Conservation (phyloP, 2,329 filamentous ascomycete genomes). For the Blumeria graminis region DNA sequence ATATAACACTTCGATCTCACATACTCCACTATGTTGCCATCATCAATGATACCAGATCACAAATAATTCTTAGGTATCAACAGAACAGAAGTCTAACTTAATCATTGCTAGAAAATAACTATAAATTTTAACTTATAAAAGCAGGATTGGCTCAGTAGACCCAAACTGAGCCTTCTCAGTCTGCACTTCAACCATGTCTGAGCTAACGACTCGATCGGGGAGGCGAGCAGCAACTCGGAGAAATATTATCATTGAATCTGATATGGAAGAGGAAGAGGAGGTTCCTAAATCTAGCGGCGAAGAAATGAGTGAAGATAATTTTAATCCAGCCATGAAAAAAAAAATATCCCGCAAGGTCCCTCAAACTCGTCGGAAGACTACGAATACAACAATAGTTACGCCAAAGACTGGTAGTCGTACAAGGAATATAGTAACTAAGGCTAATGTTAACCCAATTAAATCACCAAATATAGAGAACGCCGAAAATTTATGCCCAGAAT, state of each 20-base stretch:
- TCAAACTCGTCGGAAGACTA: slow-evolving; percentile 24
- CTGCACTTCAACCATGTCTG: no score
- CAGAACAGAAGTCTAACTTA: no score
- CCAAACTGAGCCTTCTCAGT: no score
- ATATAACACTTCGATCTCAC: no score
- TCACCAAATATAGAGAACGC: slow-evolving; percentile 32
- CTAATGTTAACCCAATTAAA: slow-evolving; percentile 33
- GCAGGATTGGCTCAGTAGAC: no score
- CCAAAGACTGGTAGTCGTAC: slow-evolving; percentile 17
- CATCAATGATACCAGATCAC: no score
- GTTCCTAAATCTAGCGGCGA: slow-evolving; percentile 29
- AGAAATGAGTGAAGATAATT: slow-evolving; percentile 52
- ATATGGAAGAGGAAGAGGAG: slow-evolving; percentile 46
- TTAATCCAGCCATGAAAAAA: slow-evolving; percentile 38
- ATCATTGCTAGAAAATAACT: no score
- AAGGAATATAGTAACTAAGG: slow-evolving; percentile 19
- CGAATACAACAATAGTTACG: slow-evolving; percentile 11
- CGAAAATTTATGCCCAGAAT: slow-evolving; percentile 23
- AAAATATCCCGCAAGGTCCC: slow-evolving; percentile 27
- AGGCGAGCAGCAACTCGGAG: slow-evolving; percentile 22
- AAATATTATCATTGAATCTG: slow-evolving; percentile 51
- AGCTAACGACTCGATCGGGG: no score
- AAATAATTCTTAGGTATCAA: no score
- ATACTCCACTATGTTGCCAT: no score
- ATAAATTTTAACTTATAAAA: no score